phyloP scores from a whole-genome alignment of 176 grass and related monocot species.

The Pontederia crassipes region DNA sequence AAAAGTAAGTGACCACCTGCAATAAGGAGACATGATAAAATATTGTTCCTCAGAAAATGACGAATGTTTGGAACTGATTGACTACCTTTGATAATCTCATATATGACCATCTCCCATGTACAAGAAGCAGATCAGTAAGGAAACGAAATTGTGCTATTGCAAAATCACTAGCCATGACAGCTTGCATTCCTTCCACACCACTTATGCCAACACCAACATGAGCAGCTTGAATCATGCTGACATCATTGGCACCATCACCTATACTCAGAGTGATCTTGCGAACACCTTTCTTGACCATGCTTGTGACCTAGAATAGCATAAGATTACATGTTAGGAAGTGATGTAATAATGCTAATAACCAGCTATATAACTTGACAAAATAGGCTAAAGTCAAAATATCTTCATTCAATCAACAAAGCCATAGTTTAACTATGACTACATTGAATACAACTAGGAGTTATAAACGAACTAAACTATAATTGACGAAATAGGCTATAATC shows the following conservation, averaged over 20 bases:
- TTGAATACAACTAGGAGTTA: no score
- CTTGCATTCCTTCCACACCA: constrained; percentile 99
- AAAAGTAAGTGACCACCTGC: constrained; percentile 96
- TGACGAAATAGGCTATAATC: no score
- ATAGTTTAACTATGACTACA: no score
- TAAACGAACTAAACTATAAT: no score
- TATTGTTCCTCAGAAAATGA: background rate
- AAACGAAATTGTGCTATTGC: constrained; percentile 93
- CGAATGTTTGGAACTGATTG: background rate
- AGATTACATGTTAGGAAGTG: background rate
- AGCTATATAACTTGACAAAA: background rate
- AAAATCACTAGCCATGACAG: constrained; percentile 99
- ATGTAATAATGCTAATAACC: background rate
- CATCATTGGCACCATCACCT: constrained; percentile 98
- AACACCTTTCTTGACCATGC: constrained; percentile 93
- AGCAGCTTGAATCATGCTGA: constrained; percentile 99
- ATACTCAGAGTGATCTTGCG: constrained; percentile 94
- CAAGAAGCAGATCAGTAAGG: constrained; percentile 97
- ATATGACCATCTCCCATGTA: constrained; percentile 99
- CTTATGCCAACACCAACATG: constrained; percentile 99
- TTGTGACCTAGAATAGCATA: constrained; percentile 48
- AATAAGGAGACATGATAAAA: constrained; percentile 24
- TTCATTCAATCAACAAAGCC: no score
- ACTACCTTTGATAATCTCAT: constrained; percentile 86
- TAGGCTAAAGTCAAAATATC: no score